These are phyloP conservation scores for Chrysochromulina parva DNA, from an alignment of 78 protist genomes.

Conservation along the genomic window DNA sequence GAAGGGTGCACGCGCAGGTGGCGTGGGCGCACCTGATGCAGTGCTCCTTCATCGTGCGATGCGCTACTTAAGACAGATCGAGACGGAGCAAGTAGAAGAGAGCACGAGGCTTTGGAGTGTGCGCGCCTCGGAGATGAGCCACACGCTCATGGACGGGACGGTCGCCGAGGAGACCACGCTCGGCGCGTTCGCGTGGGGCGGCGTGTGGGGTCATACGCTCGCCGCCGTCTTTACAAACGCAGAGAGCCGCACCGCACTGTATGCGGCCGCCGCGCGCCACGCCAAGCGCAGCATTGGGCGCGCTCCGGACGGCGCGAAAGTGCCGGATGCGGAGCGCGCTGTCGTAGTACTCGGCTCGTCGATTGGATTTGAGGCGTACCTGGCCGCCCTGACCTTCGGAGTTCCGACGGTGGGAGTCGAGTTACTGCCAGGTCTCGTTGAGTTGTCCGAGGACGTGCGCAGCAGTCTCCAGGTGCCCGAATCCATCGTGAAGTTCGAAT, in stretches of 20 bases:
- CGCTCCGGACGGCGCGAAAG: background rate
- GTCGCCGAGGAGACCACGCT: background rate
- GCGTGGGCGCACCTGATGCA: background rate
- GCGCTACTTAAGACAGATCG: background rate
- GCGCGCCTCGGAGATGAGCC: background rate
- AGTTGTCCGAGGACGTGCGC: background rate
- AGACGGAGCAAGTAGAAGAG: background rate
- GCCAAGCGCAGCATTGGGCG: background rate
- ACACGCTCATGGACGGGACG: background rate
- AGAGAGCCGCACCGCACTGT: background rate
- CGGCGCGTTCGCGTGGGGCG: constrained; percentile 35
- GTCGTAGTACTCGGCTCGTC: constrained; percentile 7
- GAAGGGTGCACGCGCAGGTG: background rate
- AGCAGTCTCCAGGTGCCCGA: background rate
- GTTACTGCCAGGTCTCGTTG: background rate
- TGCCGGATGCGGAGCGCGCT: background rate
- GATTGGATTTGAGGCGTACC: background rate
- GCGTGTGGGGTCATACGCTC: background rate
- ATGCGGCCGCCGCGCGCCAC: background rate
- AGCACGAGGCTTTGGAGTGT: background rate
- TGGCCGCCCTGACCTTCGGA: background rate
- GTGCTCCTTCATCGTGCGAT: background rate
- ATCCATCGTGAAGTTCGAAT: background rate
- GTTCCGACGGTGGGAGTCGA: constrained; percentile 1
- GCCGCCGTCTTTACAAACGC: background rate